A percentile compares a stretch with the other conserved stretches of the same genome.
These are phyloP conservation scores for Obba rivulosa DNA, from an alignment of 768 basidiomycete species.

Conservation along the genomic window DNA sequence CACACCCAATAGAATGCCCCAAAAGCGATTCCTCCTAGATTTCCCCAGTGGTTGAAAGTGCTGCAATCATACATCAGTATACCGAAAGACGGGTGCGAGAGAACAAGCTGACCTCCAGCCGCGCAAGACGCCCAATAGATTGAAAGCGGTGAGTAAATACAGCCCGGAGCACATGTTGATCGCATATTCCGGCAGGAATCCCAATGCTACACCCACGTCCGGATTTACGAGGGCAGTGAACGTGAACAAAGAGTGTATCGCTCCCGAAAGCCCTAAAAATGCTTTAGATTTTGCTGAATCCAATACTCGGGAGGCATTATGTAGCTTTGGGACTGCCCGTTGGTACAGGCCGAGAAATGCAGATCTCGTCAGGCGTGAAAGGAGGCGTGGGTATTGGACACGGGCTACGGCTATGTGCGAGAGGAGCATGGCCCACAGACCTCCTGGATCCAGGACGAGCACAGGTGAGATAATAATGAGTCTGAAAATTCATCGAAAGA, in stretches of 20 bases:
- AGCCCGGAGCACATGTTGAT: constrained; percentile 81
- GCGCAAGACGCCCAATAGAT: constrained; percentile 67
- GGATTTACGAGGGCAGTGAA: constrained; percentile 80
- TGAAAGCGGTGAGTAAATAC: constrained; percentile 61
- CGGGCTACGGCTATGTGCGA: constrained; percentile 73
- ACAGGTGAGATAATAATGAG: not conserved
- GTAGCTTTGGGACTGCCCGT: constrained; percentile 32
- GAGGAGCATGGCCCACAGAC: constrained; percentile 73
- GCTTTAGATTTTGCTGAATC: constrained; percentile 29
- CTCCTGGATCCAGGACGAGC: constrained; percentile 41
- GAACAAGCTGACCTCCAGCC: constrained; percentile 76
- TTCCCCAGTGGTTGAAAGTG: constrained; percentile 82
- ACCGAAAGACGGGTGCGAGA: no score
- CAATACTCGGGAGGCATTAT: constrained; percentile 12
- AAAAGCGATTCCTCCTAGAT: constrained; percentile 84
- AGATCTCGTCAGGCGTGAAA: constrained; percentile 45
- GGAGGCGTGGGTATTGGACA: constrained; percentile 63
- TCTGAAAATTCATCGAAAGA: constrained; percentile 19
- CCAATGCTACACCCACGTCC: constrained; percentile 65
- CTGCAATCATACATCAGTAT: constrained; percentile 36
- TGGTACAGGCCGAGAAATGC: constrained; percentile 15
- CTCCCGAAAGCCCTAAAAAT: constrained; percentile 81
- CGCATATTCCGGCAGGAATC: constrained; percentile 72
- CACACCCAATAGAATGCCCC: constrained; percentile 68
- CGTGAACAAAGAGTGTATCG: constrained; percentile 72